These are phyloP conservation scores for Acrodontium crateriforme DNA, from an alignment of 2,329 filamentous ascomycete species.

Conservation along the genomic window DNA sequence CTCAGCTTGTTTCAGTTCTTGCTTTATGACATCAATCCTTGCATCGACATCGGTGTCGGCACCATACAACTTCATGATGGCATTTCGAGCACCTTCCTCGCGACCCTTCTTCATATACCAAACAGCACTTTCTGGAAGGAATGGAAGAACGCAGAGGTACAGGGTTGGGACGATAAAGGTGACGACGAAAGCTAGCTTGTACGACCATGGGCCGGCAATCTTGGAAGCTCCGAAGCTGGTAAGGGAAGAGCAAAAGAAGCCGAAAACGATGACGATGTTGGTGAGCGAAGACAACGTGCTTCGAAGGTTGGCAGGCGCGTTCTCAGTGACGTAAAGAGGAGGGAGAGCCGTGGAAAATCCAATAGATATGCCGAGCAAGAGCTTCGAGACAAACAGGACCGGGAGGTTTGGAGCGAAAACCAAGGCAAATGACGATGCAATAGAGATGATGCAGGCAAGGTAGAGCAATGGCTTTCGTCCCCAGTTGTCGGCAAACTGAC, in stretches of 20 bases:
- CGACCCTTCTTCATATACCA: constrained; percentile 10
- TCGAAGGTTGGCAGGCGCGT: constrained; percentile 12
- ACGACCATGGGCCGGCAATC: constrained; percentile 13
- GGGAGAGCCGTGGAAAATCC: constrained; percentile 14
- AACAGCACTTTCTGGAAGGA: constrained; percentile 10
- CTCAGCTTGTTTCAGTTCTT: constrained; percentile 12
- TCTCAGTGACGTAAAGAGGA: constrained; percentile 16
- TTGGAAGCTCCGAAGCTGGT: constrained; percentile 14
- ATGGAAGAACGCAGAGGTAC: constrained; percentile 10
- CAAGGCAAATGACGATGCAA: constrained; percentile 14
- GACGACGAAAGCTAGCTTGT: constrained; percentile 13
- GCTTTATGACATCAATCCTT: constrained; percentile 9
- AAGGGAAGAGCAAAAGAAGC: constrained; percentile 14
- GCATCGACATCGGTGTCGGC: constrained; percentile 8
- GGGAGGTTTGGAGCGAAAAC: constrained; percentile 19
- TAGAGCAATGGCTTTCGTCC: constrained; percentile 13
- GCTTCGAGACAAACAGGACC: constrained; percentile 15
- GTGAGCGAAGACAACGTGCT: constrained; percentile 14
- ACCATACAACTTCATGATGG: constrained; percentile 11
- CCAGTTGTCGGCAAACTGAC: constrained; percentile 13
- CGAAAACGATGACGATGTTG: constrained; percentile 15
- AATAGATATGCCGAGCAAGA: constrained; percentile 13
- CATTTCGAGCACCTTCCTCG: constrained; percentile 7
- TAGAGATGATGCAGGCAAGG: constrained; percentile 9
- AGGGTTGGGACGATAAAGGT: constrained; percentile 14